Percentiles rank a stretch among this genome's conserved stretches.
Evolutionary conservation across 2,329 filamentous ascomycete genomes (phyloP).

Genomic region (Aspergillus felis): DNA sequence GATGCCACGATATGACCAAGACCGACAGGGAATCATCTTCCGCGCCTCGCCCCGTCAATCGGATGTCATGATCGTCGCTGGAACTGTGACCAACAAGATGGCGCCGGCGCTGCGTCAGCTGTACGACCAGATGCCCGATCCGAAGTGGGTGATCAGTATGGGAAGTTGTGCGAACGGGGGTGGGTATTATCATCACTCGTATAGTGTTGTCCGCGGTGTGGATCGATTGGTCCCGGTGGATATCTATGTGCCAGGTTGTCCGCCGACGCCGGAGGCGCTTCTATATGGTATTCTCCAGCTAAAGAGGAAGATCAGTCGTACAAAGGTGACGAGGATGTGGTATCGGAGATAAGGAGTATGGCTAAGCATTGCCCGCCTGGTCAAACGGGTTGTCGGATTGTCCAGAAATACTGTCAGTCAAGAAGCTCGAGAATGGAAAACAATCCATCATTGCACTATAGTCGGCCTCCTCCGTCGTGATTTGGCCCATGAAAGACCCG

Average conservation of each 20-base stretch:
- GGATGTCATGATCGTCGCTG: conserved; percentile 88
- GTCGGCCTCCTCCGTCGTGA: background rate
- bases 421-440: background rate
- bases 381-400: background rate
- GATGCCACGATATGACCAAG: conserved; percentile 83
- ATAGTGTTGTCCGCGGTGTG: conserved; percentile 70
- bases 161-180: conserved; percentile 80
- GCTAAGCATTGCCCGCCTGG: background rate
- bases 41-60: conserved; percentile 82
- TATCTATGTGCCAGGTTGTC: conserved; percentile 73
- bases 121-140: conserved; percentile 94
- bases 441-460: background rate
- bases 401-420: background rate
- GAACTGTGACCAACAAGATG: conserved; percentile 94
- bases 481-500: background rate
- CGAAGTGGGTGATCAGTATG: conserved; percentile 83
- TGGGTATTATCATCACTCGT: conserved; percentile 84
- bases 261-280: conserved; percentile 50
- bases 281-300: conserved; percentile 67
- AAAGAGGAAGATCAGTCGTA: conserved; percentile 67
- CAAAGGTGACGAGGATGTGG: conserved; percentile 50
- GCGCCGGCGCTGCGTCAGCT: conserved; percentile 81
- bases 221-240: conserved; percentile 76
- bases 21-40: conserved; percentile 84
- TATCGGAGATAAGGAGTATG: conserved; percentile 28